Conservation (phyloP, 495 filamentous ascomycete species). For the Penicillium subrubescens region DNA sequence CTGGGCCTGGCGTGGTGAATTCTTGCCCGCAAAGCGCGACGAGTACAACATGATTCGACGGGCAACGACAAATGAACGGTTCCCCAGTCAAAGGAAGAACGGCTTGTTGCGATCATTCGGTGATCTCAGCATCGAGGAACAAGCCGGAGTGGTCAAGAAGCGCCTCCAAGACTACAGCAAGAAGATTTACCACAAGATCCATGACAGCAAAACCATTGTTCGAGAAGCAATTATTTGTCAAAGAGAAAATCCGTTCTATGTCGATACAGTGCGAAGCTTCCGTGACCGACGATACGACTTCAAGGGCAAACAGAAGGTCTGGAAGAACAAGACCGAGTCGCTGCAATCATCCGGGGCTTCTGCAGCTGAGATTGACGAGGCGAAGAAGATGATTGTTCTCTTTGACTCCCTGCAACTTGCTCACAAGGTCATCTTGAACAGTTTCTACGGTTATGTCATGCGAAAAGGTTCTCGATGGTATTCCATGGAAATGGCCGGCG, state of each 20-base stretch:
- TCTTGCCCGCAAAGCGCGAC: conserved; percentile 90
- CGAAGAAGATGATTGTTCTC: conserved; percentile 97
- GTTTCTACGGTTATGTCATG: conserved; percentile 99
- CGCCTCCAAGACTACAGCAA: conserved; percentile 90
- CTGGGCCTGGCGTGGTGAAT: conserved; percentile 98
- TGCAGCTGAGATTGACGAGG: conserved; percentile 78
- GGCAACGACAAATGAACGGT: conserved; percentile 89
- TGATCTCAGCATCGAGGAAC: conserved; percentile 82
- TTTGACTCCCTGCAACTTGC: conserved; percentile 96
- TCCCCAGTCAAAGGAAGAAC: conserved; percentile 74
- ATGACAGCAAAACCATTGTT: conserved; percentile 90
- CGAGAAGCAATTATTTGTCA: conserved; percentile 98
- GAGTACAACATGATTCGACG: conserved; percentile 99
- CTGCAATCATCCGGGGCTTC: conserved; percentile 81
- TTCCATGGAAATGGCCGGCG: conserved; percentile 99
- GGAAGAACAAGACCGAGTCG: conserved; percentile 92
- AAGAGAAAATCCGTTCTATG: conserved; percentile 97
- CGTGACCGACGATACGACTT: conserved; percentile 96
- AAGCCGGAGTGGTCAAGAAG: conserved; percentile 79
- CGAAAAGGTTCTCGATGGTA: conserved; percentile 98
- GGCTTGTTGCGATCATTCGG: conserved; percentile 72
- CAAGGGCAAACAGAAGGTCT: conserved; percentile 96
- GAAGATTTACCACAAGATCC: conserved; percentile 99
- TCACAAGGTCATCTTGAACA: conserved; percentile 98
- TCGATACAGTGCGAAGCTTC: conserved; percentile 93